Evolutionary conservation across 192 early-diverging fungal species (phyloP), one percentile per base, ranked within the genome.

Genomic region (Coemansia sp.): DNA sequence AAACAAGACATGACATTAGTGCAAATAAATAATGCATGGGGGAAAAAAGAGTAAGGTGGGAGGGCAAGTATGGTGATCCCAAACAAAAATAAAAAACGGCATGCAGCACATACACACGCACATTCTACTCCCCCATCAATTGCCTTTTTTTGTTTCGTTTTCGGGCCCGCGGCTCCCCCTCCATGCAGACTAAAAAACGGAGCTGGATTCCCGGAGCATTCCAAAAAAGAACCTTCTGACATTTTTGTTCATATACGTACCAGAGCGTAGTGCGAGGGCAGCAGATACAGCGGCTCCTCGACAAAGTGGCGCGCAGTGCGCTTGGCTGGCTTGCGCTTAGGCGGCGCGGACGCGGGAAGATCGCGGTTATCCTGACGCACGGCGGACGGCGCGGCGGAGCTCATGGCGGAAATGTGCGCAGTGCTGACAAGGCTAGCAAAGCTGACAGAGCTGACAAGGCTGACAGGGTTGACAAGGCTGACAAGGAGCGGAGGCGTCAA

Each of bases 251-350:
- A 45, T 45, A 45, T 22, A 68, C 77, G 56, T 80, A 80, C 77
- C 73, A 81, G 64, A 25, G 61, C 61, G 58, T 69, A 81, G 51
- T 81, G 78, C 17, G 73, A 52, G 38, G 78, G 73, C 30, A 73
- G 33, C 40, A 81, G 56, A 45, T 75, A 81, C 66, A 81, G 61
- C 25, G 78, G 78, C 67, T 81, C 78, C 28, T 81, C 78, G 20
- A 81, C 78, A 81, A 75, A 81, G 45, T 75, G 69, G 29, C 78
- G 66, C 20, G 73, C 62, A 12, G 66, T 31, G 50, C 78, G 73
- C 57, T 72, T 72, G 28, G 64, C 69, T 34, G 73, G 69, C 61
- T 81, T 81, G 31, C 78, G 78, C 36, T 65, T 74, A 33, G 57
- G 12, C 10, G 57, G 18, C 34, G 54, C 12, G 16, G 54, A 11